Conservation (phyloP, 495 filamentous ascomycete genomes). For the Staphylotrichum tortipilum region DNA sequence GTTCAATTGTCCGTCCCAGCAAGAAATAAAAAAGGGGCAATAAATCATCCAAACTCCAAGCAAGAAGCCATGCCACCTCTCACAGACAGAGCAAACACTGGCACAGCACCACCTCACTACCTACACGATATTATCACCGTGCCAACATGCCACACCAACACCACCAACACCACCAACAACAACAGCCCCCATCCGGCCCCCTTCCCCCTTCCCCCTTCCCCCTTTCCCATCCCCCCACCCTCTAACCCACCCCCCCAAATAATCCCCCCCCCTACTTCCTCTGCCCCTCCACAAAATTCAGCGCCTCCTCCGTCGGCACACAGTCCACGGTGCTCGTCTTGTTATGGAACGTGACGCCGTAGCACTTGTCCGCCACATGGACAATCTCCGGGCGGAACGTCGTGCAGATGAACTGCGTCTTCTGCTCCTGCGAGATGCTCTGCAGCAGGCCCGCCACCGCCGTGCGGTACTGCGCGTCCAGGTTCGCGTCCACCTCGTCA, state of each 20-base stretch:
- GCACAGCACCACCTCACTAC: too few species aligned
- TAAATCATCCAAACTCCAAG: neutral
- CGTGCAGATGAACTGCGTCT: slow-evolving; percentile 71
- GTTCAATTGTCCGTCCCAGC: too few species aligned
- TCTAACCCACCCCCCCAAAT: neutral
- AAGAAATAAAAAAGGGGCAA: too few species aligned
- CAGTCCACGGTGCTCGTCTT: slow-evolving; percentile 91
- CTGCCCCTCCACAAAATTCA: slow-evolving; percentile 85
- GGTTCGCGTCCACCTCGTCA: slow-evolving; percentile 97
- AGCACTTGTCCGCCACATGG: slow-evolving; percentile 91
- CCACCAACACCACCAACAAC: too few species aligned
- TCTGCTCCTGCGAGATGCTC: slow-evolving; percentile 55
- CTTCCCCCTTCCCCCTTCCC: too few species aligned
- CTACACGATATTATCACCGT: too few species aligned
- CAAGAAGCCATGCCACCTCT: neutral
- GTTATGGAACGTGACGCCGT: slow-evolving; percentile 87
- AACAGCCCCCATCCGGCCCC: too few species aligned
- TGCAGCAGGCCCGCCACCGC: slow-evolving; percentile 83
- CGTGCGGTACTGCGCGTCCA: slow-evolving; percentile 94
- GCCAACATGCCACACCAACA: too few species aligned
- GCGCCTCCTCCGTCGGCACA: slow-evolving; percentile 74
- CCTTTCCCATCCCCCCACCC: too few species aligned
- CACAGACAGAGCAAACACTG: too few species aligned
- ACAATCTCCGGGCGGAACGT: slow-evolving; percentile 98
- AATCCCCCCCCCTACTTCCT: slow-evolving; percentile 11